Conservation (phyloP, 768 basidiomycete genomes). For the Trametes cinnabarina region DNA sequence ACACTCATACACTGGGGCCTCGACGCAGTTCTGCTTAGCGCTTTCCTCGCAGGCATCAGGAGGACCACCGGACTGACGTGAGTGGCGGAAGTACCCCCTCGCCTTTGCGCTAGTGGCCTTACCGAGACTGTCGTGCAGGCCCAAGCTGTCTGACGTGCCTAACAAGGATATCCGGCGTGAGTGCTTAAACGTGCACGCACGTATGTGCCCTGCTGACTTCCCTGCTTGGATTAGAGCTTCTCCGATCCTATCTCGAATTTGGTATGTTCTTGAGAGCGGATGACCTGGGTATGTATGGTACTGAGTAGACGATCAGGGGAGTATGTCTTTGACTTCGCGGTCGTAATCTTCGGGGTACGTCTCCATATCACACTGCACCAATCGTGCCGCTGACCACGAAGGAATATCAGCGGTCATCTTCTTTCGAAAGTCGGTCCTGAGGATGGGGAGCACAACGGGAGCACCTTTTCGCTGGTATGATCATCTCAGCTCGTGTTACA, state of each 20-base stretch:
- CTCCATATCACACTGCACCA: background rate
- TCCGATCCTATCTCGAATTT: slow-evolving; percentile 76
- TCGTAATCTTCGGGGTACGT: slow-evolving; percentile 79
- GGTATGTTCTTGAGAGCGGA: slow-evolving; percentile 45
- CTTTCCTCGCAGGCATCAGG: slow-evolving; percentile 81
- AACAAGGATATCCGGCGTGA: slow-evolving; percentile 88
- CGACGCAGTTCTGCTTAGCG: slow-evolving; percentile 76
- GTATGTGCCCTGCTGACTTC: background rate
- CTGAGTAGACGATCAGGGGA: slow-evolving; percentile 52
- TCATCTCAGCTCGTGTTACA: no score
- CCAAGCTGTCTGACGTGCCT: slow-evolving; percentile 69
- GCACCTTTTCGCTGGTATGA: no score
- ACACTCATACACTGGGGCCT: slow-evolving; percentile 69
- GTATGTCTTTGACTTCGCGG: slow-evolving; percentile 83
- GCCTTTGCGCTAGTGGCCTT: background rate
- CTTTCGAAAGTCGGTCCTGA: slow-evolving; percentile 58
- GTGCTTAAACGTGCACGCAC: slow-evolving; percentile 30
- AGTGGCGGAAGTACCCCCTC: slow-evolving; percentile 28
- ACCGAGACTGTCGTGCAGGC: slow-evolving; percentile 41
- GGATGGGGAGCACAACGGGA: no score
- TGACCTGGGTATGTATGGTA: background rate
- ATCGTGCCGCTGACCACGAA: background rate
- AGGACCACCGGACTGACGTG: slow-evolving; percentile 86
- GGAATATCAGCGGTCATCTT: slow-evolving; percentile 58
- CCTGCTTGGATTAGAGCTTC: slow-evolving; percentile 47